Base-by-base conservation (phyloP, 257 asterid genomes). In the Sherardia arvensis region DNA sequence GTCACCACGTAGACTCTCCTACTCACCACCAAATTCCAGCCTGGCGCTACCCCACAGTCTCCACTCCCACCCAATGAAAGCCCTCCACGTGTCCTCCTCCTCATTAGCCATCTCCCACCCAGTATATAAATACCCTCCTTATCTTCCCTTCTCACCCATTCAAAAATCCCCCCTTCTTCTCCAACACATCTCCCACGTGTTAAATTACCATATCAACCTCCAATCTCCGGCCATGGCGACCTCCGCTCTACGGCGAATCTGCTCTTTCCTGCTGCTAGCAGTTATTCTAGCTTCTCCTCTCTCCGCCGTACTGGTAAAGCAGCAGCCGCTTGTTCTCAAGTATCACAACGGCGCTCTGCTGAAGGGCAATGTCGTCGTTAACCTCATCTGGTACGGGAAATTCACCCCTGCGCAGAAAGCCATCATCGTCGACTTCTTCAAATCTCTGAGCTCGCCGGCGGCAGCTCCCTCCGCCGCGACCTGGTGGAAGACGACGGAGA, bases 361-460 rank as follows among this genome's bases (percentile, higher is more conserved):
- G 15, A 80, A 77, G 21, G 85, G 85, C 10, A 65, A 53, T 4
- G 62, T 80, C 66, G 62, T 80, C 3, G 66, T 77, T 8, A 80
- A 80, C 56, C 77, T 80, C 20, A 62, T 77, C 48, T 80, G 85
- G 85, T 80, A 80, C 15, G 85, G 85, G 17, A 60, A 77, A 21
- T 77, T 80, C 15, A 74, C 80, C 3, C 75, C 79, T 0, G 7
- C 4, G 22, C 81, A 80, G 56, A 70, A 79, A n/a, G 69, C 81
- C 8, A 72, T 80, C 14, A 30, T 80, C 12, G 53, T 77, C 1
- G 81, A 80, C 27, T 80, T 77, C 49, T 26, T 80, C n/a, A 80
- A 72, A 11, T 80, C 85, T 1, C 65, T 77, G 0, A 69, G 6
- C 66, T 60, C 81, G 0, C 12, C 45, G 0, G 32, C 34, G 30